Conservation (phyloP, 2,329 filamentous ascomycete genomes). For the Colletotrichum destructivum region DNA sequence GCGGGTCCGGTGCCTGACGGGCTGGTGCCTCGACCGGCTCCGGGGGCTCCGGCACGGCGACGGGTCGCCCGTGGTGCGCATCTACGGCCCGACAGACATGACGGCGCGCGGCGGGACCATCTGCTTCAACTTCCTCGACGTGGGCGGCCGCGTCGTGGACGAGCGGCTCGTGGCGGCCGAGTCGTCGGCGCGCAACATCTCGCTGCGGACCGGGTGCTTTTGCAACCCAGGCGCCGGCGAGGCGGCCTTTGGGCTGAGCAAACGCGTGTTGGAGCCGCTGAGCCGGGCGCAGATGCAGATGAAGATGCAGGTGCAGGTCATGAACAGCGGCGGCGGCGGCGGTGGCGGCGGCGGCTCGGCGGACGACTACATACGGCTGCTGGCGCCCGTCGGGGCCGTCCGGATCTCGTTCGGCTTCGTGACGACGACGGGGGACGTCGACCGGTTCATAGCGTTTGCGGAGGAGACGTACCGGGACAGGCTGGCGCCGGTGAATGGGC, state of each 20-base stretch:
- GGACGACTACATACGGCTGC: slow-evolving; percentile 45
- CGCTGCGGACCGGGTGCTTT: slow-evolving; percentile 59
- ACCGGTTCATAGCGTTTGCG: slow-evolving; percentile 54
- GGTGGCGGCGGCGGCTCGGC: slow-evolving; percentile 22
- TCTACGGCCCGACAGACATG: slow-evolving; percentile 54
- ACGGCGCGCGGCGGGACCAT: slow-evolving; percentile 54
- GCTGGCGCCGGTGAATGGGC: slow-evolving; percentile 16
- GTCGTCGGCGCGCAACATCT: slow-evolving; percentile 53
- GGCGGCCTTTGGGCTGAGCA: slow-evolving; percentile 50
- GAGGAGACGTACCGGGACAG: slow-evolving; percentile 52
- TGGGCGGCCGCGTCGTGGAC: slow-evolving; percentile 51
- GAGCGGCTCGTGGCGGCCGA: slow-evolving; percentile 54
- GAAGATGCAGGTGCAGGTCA: too few species aligned
- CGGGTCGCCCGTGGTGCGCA: slow-evolving; percentile 50
- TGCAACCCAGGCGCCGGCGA: slow-evolving; percentile 60
- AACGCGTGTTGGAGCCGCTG: slow-evolving; percentile 35
- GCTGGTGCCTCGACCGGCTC: slow-evolving; percentile 53
- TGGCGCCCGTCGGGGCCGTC: slow-evolving; percentile 52
- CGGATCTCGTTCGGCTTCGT: slow-evolving; percentile 58
- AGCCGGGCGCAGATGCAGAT: slow-evolving; percentile 23
- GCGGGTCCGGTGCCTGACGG: slow-evolving; percentile 55
- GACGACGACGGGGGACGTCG: slow-evolving; percentile 53
- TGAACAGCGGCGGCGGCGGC: background rate
- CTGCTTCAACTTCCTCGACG: slow-evolving; percentile 57
- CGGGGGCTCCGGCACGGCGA: slow-evolving; percentile 50